Evolutionary conservation across 2,329 filamentous ascomycete genomes (phyloP), one percentile per base, ranked within the genome.

Genomic region (Colletotrichum sidae): DNA sequence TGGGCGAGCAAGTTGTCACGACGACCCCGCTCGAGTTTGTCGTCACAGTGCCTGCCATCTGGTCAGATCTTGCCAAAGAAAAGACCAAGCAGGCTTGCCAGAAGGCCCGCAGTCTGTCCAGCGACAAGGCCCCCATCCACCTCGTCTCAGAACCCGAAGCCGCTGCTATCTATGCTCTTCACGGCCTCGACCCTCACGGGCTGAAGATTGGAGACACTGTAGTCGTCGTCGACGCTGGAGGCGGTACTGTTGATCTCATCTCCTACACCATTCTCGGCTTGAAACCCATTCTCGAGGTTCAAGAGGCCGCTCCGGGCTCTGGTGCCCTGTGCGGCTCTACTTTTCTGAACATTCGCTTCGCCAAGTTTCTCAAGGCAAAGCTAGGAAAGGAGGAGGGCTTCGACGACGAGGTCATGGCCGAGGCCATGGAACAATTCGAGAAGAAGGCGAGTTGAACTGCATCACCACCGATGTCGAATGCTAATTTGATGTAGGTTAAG

Each of bases 31-130:
- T 86, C 67, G 80, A 87, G 58, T 86, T 86, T 60, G 80, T 88
- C 49, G 74, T 88, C 17, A 87, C 86, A 0, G 85, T 88, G 0
- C 86, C 86, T 0, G 85, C 86, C 6, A 84, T 88, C 8, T 88
- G 86, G 86, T 84, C 81, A 42, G 84, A 86, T 49, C 76, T 77
- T 6, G 84, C 85, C 37, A 87, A 85, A 55, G 78, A 84, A 46
- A 80, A 80, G 41, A 88, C 84, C 1, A 75, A 76, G 50, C 75
- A 78, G 54, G 83, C 83, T 13, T 82, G 79, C 46, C 75, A 79
- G 42, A 76, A 75, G 13, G 76, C 81, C 25, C 69, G 70, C 2
- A 74, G 73, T 8, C 70, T 79, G 4, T 74, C 71, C 4, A 65
- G 70, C 2, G 67, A 72, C 52, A 71, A 71, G 12, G 65, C 72